These are phyloP conservation scores for Phytophthora pseudosyringae DNA, from an alignment of 352 stramenopile species.

Conservation along the genomic window DNA sequence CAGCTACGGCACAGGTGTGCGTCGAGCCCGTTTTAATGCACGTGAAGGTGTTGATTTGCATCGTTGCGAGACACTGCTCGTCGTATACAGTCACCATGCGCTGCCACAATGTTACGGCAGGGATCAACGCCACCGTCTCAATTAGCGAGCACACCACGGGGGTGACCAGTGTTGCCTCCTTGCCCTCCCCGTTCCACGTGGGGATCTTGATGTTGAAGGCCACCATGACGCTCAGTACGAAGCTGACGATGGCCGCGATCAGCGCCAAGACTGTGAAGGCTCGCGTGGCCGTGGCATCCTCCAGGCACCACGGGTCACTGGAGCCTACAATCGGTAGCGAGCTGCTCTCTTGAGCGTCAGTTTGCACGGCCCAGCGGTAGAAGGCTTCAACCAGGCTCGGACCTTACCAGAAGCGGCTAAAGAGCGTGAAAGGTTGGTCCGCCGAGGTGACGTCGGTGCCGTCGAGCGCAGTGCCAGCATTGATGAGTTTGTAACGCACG, in stretches of 20 bases:
- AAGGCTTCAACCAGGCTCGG: neutral
- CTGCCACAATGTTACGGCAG: constrained; percentile 65
- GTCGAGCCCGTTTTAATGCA: constrained; percentile 57
- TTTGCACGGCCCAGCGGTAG: neutral
- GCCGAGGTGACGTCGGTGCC: constrained; percentile 34
- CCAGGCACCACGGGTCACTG: constrained; percentile 75
- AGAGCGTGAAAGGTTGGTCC: constrained; percentile 34
- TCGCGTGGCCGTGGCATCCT: constrained; percentile 49
- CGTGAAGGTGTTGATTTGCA: constrained; percentile 61
- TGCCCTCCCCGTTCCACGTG: constrained; percentile 76
- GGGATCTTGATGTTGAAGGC: constrained; percentile 65
- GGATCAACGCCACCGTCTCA: constrained; percentile 48
- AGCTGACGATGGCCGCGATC: constrained; percentile 60
- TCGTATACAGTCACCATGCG: constrained; percentile 63
- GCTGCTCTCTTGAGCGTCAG: constrained; percentile 30
- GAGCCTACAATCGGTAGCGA: constrained; percentile 40
- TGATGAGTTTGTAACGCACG: constrained; percentile 86
- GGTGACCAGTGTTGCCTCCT: constrained; percentile 60
- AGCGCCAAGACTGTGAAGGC: constrained; percentile 60
- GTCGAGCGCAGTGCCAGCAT: constrained; percentile 57
- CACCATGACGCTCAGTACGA: constrained; percentile 60
- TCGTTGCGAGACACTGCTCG: constrained; percentile 41
- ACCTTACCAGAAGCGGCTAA: constrained; percentile 50
- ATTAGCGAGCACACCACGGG: constrained; percentile 60
- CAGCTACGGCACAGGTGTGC: constrained; percentile 46